phyloP scores from a whole-genome alignment of 139 green algal genomes.

The Axilococcus clingmanii region DNA sequence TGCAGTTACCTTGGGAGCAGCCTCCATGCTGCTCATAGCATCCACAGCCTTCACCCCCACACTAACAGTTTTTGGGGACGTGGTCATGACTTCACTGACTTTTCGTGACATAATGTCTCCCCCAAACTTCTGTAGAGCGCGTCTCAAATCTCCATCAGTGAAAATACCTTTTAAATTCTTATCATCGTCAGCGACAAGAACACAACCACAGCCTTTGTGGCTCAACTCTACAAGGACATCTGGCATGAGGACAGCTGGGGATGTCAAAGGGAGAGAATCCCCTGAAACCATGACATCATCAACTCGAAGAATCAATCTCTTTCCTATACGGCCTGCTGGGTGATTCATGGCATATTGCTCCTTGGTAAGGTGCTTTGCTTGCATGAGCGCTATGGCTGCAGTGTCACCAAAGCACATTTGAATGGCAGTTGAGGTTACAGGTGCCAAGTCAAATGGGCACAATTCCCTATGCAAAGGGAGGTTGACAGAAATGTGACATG shows the following conservation, averaged over 20 bases:
- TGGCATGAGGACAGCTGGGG: conserved; percentile 14
- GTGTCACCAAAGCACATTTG: no score
- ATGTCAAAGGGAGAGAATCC: conserved; percentile 24
- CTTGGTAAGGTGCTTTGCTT: no score
- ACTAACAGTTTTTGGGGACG: conserved; percentile 14
- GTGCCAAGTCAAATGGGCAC: no score
- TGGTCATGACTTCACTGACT: conserved; percentile 26
- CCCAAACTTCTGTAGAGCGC: conserved; percentile 21
- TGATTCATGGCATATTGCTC: no score
- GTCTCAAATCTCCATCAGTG: conserved; percentile 46
- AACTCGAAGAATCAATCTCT: no score
- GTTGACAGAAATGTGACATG: conserved; percentile 37
- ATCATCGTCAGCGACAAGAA: conserved; percentile 29
- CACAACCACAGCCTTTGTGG: conserved; percentile 41
- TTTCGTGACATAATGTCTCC: conserved; percentile 18
- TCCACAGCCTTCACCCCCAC: conserved; percentile 34
- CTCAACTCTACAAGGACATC: conserved; percentile 41
- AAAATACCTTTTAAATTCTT: conserved; percentile 36
- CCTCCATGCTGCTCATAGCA: conserved; percentile 41
- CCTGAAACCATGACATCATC: no score
- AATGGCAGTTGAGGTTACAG: no score
- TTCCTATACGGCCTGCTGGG: no score
- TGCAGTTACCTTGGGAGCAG: conserved; percentile 35
- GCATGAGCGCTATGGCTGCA: no score
- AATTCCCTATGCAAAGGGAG: no score